Conservation (phyloP, 768 basidiomycete genomes). For the Leccinellum albellum region DNA sequence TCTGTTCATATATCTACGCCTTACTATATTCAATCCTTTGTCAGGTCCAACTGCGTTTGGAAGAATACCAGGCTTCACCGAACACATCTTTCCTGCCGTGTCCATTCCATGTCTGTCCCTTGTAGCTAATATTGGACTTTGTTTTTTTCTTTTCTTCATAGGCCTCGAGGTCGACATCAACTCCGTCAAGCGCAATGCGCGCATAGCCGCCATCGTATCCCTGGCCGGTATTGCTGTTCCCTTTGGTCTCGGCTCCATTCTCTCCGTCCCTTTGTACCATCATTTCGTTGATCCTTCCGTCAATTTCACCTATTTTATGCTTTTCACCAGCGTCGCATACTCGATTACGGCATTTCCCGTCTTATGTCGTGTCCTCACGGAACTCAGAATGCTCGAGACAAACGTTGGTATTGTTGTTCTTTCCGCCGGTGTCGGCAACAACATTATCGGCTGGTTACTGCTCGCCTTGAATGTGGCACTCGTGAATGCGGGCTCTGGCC, state of each 20-base stretch:
- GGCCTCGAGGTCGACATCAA: conserved; percentile 85
- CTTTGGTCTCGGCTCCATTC: conserved; percentile 77
- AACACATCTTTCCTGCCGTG: conserved; percentile 73
- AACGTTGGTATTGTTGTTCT: conserved; percentile 90
- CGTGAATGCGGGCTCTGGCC: conserved; percentile 80
- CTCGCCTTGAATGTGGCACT: conserved; percentile 90
- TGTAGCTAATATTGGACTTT: conserved; percentile 84
- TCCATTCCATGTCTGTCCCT: conserved; percentile 80
- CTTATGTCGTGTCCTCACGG: conserved; percentile 81
- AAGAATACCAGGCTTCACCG: conserved; percentile 83
- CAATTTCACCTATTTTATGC: conserved; percentile 85
- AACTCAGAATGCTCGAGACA: conserved; percentile 87
- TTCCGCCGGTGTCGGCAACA: conserved; percentile 87
- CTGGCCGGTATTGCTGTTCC: conserved; percentile 83
- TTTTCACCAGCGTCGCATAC: conserved; percentile 91
- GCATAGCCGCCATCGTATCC: conserved; percentile 64
- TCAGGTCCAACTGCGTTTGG: conserved; percentile 57
- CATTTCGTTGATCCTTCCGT: conserved; percentile 62
- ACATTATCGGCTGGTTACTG: conserved; percentile 83
- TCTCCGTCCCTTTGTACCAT: conserved; percentile 51
- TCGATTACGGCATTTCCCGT: conserved; percentile 87
- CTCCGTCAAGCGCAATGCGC: conserved; percentile 74
- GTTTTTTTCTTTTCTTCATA: conserved; percentile 87
- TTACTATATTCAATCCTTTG: neutral
- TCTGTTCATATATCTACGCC: conserved; percentile 30